phyloP scores from a whole-genome alignment of 345 rosid genomes.

The Triadica sebifera region DNA sequence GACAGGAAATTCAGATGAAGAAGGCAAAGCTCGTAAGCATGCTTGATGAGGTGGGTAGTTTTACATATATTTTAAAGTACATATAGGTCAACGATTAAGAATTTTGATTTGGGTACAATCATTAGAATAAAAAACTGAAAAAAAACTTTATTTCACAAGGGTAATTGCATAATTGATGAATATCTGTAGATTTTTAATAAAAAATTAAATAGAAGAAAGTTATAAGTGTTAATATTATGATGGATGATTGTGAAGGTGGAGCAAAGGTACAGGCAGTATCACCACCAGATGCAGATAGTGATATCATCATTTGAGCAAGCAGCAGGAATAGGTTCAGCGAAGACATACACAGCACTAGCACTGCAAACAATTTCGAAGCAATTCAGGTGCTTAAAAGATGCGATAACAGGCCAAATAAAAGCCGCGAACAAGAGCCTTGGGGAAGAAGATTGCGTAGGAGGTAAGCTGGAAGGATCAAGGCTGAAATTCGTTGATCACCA shows the following conservation, averaged over 20 bases:
- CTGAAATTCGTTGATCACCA: conserved; percentile 92
- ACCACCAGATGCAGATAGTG: conserved; percentile 91
- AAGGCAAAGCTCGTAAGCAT: conserved; percentile 84
- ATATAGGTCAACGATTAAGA: background rate
- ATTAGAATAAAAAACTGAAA: conserved; percentile 4
- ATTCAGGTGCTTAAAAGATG: conserved; percentile 88
- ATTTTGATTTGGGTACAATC: conserved; percentile 20
- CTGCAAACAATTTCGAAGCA: conserved; percentile 92
- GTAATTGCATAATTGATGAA: too few relatives aligned
- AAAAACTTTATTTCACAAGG: too few relatives aligned
- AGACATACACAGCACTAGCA: conserved; percentile 84
- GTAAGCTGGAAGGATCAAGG: conserved; percentile 80
- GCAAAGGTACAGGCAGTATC: conserved; percentile 94
- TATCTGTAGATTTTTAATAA: too few relatives aligned
- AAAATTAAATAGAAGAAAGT: too few relatives aligned
- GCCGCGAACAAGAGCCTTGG: conserved; percentile 85
- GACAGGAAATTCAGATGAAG: conserved; percentile 98
- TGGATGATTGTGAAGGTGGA: conserved; percentile 56
- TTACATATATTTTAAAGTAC: too few relatives aligned
- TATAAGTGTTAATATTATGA: too few relatives aligned
- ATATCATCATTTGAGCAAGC: conserved; percentile 84
- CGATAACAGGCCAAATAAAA: conserved; percentile 78
- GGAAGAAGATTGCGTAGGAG: conserved; percentile 70
- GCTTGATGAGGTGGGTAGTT: conserved; percentile 76
- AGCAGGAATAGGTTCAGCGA: conserved; percentile 84